Evolutionary conservation across 768 basidiomycete genomes (phyloP).

Genomic region (Kwoniella shandongensis): DNA sequence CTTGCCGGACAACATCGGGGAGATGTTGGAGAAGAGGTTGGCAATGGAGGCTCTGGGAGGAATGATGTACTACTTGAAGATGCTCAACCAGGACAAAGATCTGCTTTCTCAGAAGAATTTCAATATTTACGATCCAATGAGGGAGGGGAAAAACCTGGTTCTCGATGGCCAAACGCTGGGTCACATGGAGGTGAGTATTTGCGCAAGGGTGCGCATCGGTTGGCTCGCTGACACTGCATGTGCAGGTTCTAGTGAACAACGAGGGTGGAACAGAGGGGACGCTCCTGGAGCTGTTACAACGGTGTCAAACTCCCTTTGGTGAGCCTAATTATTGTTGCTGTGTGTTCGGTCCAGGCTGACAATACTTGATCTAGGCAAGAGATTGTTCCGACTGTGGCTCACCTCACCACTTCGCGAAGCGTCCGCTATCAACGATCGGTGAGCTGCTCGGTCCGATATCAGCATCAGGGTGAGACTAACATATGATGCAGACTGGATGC

Average conservation of each 20-base stretch:
- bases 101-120: conserved; percentile 95
- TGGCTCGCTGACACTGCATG: neutral
- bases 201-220: neutral
- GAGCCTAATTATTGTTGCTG: conserved; percentile 5
- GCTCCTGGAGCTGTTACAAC: conserved; percentile 72
- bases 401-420: conserved; percentile 84
- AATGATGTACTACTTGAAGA: conserved; percentile 88
- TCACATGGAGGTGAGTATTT: conserved; percentile 76
- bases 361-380: conserved; percentile 64
- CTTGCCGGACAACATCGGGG: conserved; percentile 71
- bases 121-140: conserved; percentile 95
- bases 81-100: conserved; percentile 93
- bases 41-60: conserved; percentile 85
- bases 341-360: conserved; percentile 2
- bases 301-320: conserved; percentile 92
- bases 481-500: conserved; percentile 72
- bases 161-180: conserved; percentile 93
- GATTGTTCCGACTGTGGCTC: conserved; percentile 94
- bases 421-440: conserved; percentile 85
- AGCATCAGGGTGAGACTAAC: conserved; percentile 10
- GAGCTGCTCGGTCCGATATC: conserved; percentile 30
- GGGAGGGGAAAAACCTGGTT: conserved; percentile 75
- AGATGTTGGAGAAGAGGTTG: conserved; percentile 63
- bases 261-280: conserved; percentile 93
- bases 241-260: conserved; percentile 77